Evolutionary conservation across 208 protist genomes (phyloP).

Genomic region (Plasmodiophora brassicae): DNA sequence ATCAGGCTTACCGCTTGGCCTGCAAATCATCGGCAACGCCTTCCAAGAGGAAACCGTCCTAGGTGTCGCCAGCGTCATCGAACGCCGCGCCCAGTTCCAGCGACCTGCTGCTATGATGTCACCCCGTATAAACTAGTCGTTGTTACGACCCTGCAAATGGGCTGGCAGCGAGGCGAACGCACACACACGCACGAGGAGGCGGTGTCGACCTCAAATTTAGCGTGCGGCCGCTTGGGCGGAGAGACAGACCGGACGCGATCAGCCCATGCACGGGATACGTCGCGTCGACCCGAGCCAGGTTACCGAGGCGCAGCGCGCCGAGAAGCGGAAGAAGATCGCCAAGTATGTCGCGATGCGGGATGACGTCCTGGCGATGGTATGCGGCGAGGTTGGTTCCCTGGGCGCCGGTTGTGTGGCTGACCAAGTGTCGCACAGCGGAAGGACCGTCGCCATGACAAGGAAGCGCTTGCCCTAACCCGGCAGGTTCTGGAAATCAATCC

Average conservation of each 20-base stretch:
- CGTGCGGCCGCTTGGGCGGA: no score
- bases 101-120: no score
- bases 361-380: neutral
- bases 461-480: neutral
- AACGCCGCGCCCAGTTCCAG: neutral
- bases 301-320: neutral
- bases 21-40: conserved; percentile 1
- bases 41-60: conserved; percentile 4
- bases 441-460: neutral
- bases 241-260: no score
- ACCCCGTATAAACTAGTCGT: no score
- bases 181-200: no score
- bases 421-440: neutral
- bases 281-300: neutral
- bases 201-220: no score
- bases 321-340: neutral
- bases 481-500: conserved; percentile 33
- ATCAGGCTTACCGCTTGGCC: neutral
- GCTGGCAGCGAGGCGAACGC: no score
- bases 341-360: neutral
- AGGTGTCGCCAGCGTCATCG: neutral
- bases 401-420: neutral
- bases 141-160: no score
- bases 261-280: conserved; percentile 7
- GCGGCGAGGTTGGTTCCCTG: neutral